Percentiles rank a stretch among this genome's conserved stretches.
These are phyloP conservation scores for Leccinum sublutescens DNA, from an alignment of 768 basidiomycete species.

Conservation along the genomic window DNA sequence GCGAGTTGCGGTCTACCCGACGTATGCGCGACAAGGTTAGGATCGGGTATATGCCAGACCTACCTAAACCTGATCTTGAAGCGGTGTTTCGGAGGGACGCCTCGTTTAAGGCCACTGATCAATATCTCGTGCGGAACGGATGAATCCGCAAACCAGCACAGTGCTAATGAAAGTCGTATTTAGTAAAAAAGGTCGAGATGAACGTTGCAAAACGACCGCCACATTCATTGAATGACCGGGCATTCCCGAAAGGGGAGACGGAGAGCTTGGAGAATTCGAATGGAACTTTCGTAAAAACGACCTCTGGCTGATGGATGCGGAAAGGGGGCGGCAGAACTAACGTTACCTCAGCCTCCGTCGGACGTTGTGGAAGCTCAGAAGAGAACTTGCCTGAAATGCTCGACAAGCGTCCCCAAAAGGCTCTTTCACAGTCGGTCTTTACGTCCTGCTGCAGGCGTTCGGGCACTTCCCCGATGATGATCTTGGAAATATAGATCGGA, in stretches of 20 bases:
- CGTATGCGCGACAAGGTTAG: not conserved
- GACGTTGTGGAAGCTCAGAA: not conserved
- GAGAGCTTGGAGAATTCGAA: conserved; percentile 58
- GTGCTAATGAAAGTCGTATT: conserved; percentile 40
- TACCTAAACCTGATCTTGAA: conserved; percentile 63
- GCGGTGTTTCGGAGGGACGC: conserved; percentile 70
- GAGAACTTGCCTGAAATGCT: conserved; percentile 38
- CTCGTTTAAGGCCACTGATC: conserved; percentile 78
- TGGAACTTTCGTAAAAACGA: conserved; percentile 56
- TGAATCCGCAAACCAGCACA: conserved; percentile 67
- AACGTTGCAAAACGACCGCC: conserved; percentile 12
- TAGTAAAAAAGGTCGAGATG: not conserved
- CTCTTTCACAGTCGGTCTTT: conserved; percentile 63
- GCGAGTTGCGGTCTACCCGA: conserved; percentile 48
- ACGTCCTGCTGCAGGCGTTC: conserved; percentile 39
- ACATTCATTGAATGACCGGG: conserved; percentile 72
- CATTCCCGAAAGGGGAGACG: conserved; percentile 31
- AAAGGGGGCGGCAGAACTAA: conserved; percentile 51
- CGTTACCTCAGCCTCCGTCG: not conserved
- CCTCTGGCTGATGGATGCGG: conserved; percentile 43
- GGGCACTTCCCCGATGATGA: conserved; percentile 76
- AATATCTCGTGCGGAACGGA: conserved; percentile 54
- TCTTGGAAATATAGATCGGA: conserved; percentile 61
- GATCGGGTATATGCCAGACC: conserved; percentile 2
- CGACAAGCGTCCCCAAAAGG: conserved; percentile 57